Evolutionary conservation across 1,284 basidiomycete genomes (phyloP).

Genomic region (Naganishia liquefaciens): DNA sequence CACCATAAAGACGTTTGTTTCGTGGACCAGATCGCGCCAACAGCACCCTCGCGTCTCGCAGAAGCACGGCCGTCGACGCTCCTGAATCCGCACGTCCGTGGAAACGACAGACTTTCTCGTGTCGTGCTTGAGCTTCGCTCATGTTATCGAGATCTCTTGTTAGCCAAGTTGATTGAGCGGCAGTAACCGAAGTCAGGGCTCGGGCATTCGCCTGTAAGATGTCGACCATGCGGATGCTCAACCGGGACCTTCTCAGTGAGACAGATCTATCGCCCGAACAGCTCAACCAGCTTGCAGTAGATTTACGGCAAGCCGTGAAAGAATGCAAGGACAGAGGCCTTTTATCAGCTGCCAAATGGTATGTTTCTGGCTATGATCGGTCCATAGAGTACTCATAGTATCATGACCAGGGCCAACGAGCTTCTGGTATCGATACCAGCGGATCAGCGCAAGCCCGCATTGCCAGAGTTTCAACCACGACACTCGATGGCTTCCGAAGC

Average conservation of each 20-base stretch:
- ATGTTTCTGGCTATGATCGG: background rate
- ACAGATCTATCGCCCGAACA: slow-evolving; percentile 17
- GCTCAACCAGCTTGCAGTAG: slow-evolving; percentile 44
- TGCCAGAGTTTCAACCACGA: slow-evolving; percentile 18
- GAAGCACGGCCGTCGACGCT: too few species aligned
- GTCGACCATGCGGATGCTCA: slow-evolving; percentile 1
- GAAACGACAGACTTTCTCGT: too few species aligned
- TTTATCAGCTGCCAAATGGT: slow-evolving; percentile 53
- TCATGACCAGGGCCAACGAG: slow-evolving; percentile 48
- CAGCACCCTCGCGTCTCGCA: too few species aligned
- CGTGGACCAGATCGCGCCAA: too few species aligned
- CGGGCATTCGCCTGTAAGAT: background rate
- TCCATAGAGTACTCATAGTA: background rate
- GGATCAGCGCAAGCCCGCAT: slow-evolving; percentile 20
- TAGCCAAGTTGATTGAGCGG: background rate
- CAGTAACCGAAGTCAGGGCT: too few species aligned
- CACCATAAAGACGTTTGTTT: too few species aligned
- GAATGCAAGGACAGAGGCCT: slow-evolving; percentile 53
- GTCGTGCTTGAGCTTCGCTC: background rate
- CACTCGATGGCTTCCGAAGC: slow-evolving; percentile 9
- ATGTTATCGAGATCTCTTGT: background rate
- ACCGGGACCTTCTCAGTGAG: slow-evolving; percentile 2
- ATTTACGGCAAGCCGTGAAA: slow-evolving; percentile 46
- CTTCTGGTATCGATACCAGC: slow-evolving; percentile 49
- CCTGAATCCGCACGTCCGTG: too few species aligned